Evolutionary conservation across 31 red algal genomes (phyloP), one percentile per base, ranked within the genome.

Genomic region (Endocladia muricata): DNA sequence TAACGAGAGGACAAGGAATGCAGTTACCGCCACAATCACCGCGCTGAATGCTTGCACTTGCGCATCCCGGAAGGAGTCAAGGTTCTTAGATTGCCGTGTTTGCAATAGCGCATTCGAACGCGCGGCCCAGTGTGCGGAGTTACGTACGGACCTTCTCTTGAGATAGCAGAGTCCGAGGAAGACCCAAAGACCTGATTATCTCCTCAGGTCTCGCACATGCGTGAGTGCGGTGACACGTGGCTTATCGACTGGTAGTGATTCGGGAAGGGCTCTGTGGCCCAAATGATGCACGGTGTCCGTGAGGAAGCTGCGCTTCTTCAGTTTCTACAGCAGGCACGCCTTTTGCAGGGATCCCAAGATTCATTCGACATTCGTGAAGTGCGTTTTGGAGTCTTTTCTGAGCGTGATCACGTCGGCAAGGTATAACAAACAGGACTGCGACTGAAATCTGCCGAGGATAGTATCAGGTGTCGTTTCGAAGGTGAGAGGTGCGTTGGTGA

Each of bases 341-440:
- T 76, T 41, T 3, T 26, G 52, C 1, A 76, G 3, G 0, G 13
- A 32, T 0, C 37, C 42, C 15, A 60, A 9, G 23, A 76, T 3
- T 25, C 55, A 7, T 6, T 81, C 63, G 13, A 81, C 77, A 35
- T 81, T 23, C 7, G 55, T 23, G 69, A 85, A 1, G 1, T 85
- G 55, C 29, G 55, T 61, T 2, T 76, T 70, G n/a, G 23, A 7
- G 32, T 54, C 56, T 6, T 39, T 11, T 6, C 56, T 76, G 56
- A 85, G 76, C 2, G 73, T 58, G 42, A 88, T 88, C 37, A 88
- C 66, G 51, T 88, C 73, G 38, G 78, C 62, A 7, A 88, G 11
- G 49, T 88, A 88, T 9, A 88, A 0, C 13, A 88, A 56, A 40
- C 60, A 77, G 11, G 25, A 59, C 60, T 70, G 2, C 60, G 49